Base-by-base conservation (phyloP, 352 stramenopile species). In the Hyaloperonospora brassicae region DNA sequence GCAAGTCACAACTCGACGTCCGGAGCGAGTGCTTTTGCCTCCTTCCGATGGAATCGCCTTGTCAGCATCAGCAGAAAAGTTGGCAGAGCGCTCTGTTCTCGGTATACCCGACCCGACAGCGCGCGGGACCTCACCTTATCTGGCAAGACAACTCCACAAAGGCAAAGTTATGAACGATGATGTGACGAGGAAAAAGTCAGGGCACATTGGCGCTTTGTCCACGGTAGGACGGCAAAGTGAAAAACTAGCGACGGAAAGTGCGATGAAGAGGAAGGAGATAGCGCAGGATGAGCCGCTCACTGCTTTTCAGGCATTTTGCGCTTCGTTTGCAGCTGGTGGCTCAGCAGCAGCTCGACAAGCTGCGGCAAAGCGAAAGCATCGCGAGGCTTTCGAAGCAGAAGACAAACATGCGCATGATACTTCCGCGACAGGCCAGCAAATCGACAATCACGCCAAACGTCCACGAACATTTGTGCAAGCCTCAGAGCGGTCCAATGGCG, bases 231-330 rank as follows among this genome's bases (percentile, higher is more conserved):
- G 51, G 21, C 47, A 54, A 46, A 21, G 51, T 34, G 42, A 59
- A 44, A 12, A 34, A 11, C 25, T 38, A 3, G 35, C 12, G 5
- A 36, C 31, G 27, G 46, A 60, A 13, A 44, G 58, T 36, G 31
- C 53, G 4, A 41, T 59, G 43, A 38, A 68, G 21, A 60, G 42
- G 6, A 59, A 64, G 27, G 54, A 55, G 6, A 44, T 42, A 1
- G 48, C 57, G 31, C 42, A 38, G 50, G 34, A 2, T 39, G 46
- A 53, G 40, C 24, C 30, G 17, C 36, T 46, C 11, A 47, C 61
- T 17, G 54, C 61, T 55, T 73, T 73, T 41, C 47, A 66, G 27
- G 54, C 50, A 34, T 73, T 70, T 59, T 73, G 65, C 25, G 53
- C 53, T 45, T 65, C 61, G n/a, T 73, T 73, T 55, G 65, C 43